These are phyloP conservation scores for Ecytonucleospora hepatopenaei DNA, from an alignment of 371 early-diverging fungal species.

Conservation along the genomic window DNA sequence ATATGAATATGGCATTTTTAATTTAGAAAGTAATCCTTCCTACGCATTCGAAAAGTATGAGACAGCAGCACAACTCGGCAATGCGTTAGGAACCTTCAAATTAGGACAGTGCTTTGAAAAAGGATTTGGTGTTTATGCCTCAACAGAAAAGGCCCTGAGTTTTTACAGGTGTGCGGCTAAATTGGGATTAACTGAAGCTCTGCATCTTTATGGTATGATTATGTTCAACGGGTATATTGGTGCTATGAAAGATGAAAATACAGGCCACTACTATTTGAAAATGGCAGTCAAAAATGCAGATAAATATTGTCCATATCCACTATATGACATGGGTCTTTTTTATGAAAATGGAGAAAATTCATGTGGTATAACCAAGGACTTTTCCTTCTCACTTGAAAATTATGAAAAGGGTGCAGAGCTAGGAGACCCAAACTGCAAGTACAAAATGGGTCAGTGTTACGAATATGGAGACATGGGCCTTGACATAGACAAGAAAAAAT, in stretches of 20 bases:
- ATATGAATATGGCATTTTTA: slow-evolving; percentile 45
- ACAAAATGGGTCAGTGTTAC: slow-evolving; percentile 44
- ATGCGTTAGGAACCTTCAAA: slow-evolving; percentile 50
- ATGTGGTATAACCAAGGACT: slow-evolving; percentile 38
- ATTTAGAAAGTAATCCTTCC: slow-evolving; percentile 11
- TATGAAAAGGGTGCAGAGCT: slow-evolving; percentile 48
- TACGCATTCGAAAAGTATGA: slow-evolving; percentile 53
- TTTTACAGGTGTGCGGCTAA: slow-evolving; percentile 58
- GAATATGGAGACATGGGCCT: slow-evolving; percentile 46
- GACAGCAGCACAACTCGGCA: slow-evolving; percentile 44
- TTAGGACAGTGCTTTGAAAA: slow-evolving; percentile 55
- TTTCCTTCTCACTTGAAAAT: slow-evolving; percentile 45
- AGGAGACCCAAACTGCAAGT: slow-evolving; percentile 51
- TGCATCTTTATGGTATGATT: slow-evolving; percentile 56
- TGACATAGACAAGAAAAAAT: slow-evolving; percentile 17
- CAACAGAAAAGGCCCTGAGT: slow-evolving; percentile 40
- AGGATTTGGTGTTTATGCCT: slow-evolving; percentile 37
- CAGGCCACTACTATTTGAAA: slow-evolving; percentile 54
- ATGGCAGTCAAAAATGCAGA: slow-evolving; percentile 48
- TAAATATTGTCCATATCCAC: slow-evolving; percentile 51
- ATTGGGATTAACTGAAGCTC: slow-evolving; percentile 49
- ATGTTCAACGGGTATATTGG: slow-evolving; percentile 45
- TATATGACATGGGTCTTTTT: slow-evolving; percentile 53
- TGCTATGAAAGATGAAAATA: slow-evolving; percentile 36
- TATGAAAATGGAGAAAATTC: slow-evolving; percentile 40